Conservation (phyloP, 2,329 filamentous ascomycete genomes). For the Alternaria triticimaculans region DNA sequence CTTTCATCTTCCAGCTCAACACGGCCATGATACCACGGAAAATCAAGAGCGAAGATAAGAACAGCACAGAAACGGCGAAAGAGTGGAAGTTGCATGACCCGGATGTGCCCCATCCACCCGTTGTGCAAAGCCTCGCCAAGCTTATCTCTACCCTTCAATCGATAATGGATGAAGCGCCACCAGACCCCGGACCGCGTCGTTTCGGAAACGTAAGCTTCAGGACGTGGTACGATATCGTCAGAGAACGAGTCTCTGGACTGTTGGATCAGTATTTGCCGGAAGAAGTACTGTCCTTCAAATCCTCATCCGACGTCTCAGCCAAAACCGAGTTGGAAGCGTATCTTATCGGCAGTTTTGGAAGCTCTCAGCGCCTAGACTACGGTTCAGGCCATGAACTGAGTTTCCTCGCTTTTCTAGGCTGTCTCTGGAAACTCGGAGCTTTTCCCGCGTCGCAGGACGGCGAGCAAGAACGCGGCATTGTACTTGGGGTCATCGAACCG, state of each 20-base stretch:
- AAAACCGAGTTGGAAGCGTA: constrained; percentile 77
- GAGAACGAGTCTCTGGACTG: constrained; percentile 63
- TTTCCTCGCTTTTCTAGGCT: constrained; percentile 88
- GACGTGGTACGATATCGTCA: constrained; percentile 77
- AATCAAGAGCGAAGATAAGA: constrained; percentile 42
- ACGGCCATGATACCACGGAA: constrained; percentile 79
- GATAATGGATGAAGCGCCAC: constrained; percentile 67
- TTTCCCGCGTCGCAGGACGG: constrained; percentile 67
- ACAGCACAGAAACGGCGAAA: constrained; percentile 52
- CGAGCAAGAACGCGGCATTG: constrained; percentile 76
- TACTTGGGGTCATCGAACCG: constrained; percentile 82
- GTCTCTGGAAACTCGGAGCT: constrained; percentile 86
- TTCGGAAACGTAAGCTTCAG: constrained; percentile 94
- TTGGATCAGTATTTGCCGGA: constrained; percentile 64
- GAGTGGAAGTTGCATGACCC: constrained; percentile 59
- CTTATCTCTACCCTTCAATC: constrained; percentile 60
- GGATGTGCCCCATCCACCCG: constrained; percentile 58
- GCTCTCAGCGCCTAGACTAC: constrained; percentile 87
- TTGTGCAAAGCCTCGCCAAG: constrained; percentile 68
- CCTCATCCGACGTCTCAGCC: constrained; percentile 51
- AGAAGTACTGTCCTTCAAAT: constrained; percentile 51
- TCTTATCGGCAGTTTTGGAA: constrained; percentile 85
- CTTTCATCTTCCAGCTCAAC: constrained; percentile 90
- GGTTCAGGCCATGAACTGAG: constrained; percentile 95
- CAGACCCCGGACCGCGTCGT: constrained; percentile 81